Percentiles rank a stretch among this genome's conserved stretches.
phyloP scores from a whole-genome alignment of 768 basidiomycete species.

The Russula abietina region DNA sequence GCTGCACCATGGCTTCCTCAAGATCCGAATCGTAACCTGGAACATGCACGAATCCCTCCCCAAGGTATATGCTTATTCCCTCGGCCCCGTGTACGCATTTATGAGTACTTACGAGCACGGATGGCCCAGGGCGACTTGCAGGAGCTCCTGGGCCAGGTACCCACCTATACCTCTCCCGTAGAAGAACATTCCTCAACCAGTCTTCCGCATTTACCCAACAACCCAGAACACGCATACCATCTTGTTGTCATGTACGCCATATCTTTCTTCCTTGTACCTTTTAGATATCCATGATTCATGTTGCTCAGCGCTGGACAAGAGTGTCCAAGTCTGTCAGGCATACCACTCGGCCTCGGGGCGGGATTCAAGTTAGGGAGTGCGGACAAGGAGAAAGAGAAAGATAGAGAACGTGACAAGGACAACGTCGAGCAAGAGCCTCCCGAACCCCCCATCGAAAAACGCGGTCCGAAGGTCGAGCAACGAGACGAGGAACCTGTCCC shows the following conservation, averaged over 20 bases:
- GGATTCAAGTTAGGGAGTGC: constrained; percentile 59
- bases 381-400: constrained; percentile 33
- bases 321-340: constrained; percentile 75
- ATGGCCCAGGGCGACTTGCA: constrained; percentile 58
- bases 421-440: too few relatives aligned
- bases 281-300: constrained; percentile 25
- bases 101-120: constrained; percentile 5
- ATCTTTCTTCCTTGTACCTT: neutral
- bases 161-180: constrained; percentile 34
- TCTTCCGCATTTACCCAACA: constrained; percentile 45
- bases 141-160: constrained; percentile 62
- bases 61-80: constrained; percentile 42
- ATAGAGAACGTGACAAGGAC: constrained; percentile 33
- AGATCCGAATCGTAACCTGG: constrained; percentile 69
- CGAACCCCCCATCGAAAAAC: constrained; percentile 29
- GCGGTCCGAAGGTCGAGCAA: constrained; percentile 29
- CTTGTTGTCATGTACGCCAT: constrained; percentile 64
- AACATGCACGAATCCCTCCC: constrained; percentile 83
- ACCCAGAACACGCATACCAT: constrained; percentile 64
- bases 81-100: neutral
- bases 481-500: constrained; percentile 20
- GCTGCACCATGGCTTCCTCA: constrained; percentile 43
- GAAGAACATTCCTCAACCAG: constrained; percentile 27
- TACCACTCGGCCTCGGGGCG: constrained; percentile 73
- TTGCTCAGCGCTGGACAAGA: constrained; percentile 60